Conservation (phyloP, 306 rosid genomes). For the Cicer chorassanicum region DNA sequence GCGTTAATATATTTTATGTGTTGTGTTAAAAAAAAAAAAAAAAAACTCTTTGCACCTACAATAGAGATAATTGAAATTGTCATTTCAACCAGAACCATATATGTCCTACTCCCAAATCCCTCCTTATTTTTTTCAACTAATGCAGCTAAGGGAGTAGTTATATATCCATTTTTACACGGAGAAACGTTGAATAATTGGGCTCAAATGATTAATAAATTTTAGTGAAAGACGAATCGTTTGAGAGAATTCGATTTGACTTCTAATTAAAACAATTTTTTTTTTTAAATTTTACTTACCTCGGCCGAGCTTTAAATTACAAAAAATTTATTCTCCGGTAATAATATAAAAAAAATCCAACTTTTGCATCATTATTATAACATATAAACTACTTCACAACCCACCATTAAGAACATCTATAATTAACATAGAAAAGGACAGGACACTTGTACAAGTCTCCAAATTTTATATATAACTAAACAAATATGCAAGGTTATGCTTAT, state of each 20-base stretch:
- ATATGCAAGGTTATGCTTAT: background rate
- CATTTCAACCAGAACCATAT: background rate
- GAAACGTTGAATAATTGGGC: no score
- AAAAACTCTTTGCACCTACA: conserved; percentile 7
- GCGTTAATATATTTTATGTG: no score
- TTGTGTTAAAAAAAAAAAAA: no score
- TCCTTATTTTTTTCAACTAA: background rate
- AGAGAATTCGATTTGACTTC: no score
- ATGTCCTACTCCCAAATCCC: background rate
- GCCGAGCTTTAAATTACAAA: no score
- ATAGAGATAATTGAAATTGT: background rate
- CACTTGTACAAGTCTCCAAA: background rate
- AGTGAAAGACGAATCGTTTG: no score
- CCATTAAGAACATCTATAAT: background rate
- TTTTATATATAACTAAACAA: background rate
- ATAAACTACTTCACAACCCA: background rate
- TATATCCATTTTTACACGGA: background rate
- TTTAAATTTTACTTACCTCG: no score
- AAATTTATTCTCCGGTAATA: no score
- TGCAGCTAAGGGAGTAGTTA: background rate
- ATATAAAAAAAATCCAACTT: background rate
- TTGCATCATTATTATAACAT: background rate
- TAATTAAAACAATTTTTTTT: no score
- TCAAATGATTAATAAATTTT: no score
- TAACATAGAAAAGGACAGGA: background rate